Base-by-base conservation (phyloP, 2,329 filamentous ascomycete species). In the Colletotrichum tamarilloi region DNA sequence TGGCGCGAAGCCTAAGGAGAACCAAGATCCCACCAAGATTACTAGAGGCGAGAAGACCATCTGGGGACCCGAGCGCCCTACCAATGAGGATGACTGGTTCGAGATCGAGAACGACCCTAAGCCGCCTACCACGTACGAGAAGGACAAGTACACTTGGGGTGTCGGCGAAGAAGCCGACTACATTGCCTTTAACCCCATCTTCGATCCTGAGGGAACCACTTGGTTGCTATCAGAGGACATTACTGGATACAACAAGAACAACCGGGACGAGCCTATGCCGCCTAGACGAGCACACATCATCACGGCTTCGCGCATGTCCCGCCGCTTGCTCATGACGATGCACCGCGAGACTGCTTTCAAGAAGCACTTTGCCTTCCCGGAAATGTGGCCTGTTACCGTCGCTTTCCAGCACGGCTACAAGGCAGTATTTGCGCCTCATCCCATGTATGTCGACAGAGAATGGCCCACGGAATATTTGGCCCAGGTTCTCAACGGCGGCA, bases 331-430 rank as follows among this genome's bases (percentile, higher is more conserved):
- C 16, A 86, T 92, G 74, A 92, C 92, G 22, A 98, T 98, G 96
- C 96, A 98, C 85, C 90, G 91, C 68, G 95, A 98, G 85, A 98
- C 95, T 4, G 91, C 92, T 35, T 89, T 94, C 78, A 92, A 93
- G 79, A 95, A 95, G 77, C 94, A 97, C 82, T 94, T 94, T 76
- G 97, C 97, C 85, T 97, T 97, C 81, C 94, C 95, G 0, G 96
- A 98, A 83, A 98, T 98, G 95, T 98, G 95, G 95, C 94, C 95
- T 0, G 92, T 93, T 1, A 97, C 94, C 0, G 92, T 94, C 1
- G 94, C 95, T 1, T 88, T 98, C 11, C 95, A 98, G 73, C 95
- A 98, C 81, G 96, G 96, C 12, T 92, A 94, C 84, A 98, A 98
- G 85, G 95, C 94, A 49, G 95, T 98, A 16, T 97, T 93, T 76